Percentiles rank a stretch among this genome's conserved stretches.
Evolutionary conservation across 106 monocot genomes (phyloP).

Genomic region (Iris macrosiphon): DNA sequence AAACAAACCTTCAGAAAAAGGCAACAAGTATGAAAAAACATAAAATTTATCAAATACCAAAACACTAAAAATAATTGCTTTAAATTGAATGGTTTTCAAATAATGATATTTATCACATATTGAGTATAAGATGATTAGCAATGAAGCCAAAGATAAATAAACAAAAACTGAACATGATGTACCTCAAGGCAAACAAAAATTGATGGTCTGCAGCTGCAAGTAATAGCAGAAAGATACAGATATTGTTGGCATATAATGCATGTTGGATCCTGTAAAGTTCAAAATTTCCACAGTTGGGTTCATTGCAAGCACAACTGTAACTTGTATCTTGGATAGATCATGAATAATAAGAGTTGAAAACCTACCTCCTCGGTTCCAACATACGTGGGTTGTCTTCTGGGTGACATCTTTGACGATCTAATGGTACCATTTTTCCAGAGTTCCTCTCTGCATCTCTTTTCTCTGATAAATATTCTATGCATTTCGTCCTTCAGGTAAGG

Average conservation of each 20-base stretch:
- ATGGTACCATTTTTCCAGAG: slow-evolving; percentile 56
- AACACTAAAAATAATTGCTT: too few species aligned
- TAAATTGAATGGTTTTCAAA: too few species aligned
- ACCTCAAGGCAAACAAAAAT: slow-evolving; percentile 57
- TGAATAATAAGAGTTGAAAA: slow-evolving; percentile 1
- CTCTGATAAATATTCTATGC: slow-evolving; percentile 39
- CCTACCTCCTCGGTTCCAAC: slow-evolving; percentile 69
- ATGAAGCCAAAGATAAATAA: not conserved
- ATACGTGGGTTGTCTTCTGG: slow-evolving; percentile 44
- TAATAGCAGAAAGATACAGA: slow-evolving; percentile 77
- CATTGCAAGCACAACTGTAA: not conserved
- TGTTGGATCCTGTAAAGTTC: slow-evolving; percentile 67
- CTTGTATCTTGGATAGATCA: not conserved
- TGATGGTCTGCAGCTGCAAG: slow-evolving; percentile 54
- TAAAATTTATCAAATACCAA: too few species aligned
- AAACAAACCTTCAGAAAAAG: too few species aligned
- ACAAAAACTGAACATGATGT: not conserved
- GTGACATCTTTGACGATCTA: slow-evolving; percentile 48
- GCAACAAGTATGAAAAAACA: too few species aligned
- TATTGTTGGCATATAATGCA: slow-evolving; percentile 82
- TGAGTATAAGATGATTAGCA: too few species aligned
- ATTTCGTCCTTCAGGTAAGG: slow-evolving; percentile 62
- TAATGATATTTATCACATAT: too few species aligned
- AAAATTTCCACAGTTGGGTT: slow-evolving; percentile 11
- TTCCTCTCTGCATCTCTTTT: slow-evolving; percentile 51